Percentiles rank a stretch among this genome's conserved stretches.
Conservation (phyloP, 495 filamentous ascomycete species). For the Penicillium verhagenii region DNA sequence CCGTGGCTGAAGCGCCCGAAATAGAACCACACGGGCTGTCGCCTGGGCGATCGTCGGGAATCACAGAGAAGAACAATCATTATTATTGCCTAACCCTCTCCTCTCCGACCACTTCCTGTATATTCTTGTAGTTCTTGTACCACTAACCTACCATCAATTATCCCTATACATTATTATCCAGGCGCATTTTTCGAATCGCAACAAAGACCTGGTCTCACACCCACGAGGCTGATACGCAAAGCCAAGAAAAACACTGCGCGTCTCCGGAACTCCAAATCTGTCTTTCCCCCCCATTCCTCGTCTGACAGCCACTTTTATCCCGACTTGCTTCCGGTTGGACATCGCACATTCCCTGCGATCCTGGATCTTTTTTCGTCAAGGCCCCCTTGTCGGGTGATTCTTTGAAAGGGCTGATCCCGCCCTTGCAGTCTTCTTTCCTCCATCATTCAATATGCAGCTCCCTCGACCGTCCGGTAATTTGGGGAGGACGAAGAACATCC, state of each 20-base stretch:
- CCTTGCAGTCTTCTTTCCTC: constrained; percentile 20
- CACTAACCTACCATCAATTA: not conserved
- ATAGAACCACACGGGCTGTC: constrained; percentile 31
- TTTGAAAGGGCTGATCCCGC: constrained; percentile 15
- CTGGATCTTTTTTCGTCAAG: not conserved
- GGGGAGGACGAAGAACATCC: constrained; percentile 46
- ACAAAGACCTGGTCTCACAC: not conserved
- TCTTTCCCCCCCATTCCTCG: not conserved
- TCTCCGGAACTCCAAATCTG: constrained; percentile 4
- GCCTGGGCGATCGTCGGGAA: constrained; percentile 27
- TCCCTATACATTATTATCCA: not conserved
- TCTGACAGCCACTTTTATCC: not conserved
- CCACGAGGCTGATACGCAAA: not conserved
- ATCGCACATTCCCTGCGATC: constrained; percentile 3
- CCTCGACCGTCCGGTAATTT: constrained; percentile 34
- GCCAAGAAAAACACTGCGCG: constrained; percentile 15
- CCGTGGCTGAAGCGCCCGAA: constrained; percentile 26
- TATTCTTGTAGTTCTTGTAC: constrained; percentile 3
- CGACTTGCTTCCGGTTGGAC: constrained; percentile 5
- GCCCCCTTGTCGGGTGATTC: constrained; percentile 7
- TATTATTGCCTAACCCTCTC: not conserved
- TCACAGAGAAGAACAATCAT: constrained; percentile 5
- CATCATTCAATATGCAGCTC: constrained; percentile 24
- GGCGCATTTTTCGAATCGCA: not conserved
- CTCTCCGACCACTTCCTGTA: not conserved